Conservation (phyloP, 169 alveolate genomes). For the Cryptosporidium bovis region DNA sequence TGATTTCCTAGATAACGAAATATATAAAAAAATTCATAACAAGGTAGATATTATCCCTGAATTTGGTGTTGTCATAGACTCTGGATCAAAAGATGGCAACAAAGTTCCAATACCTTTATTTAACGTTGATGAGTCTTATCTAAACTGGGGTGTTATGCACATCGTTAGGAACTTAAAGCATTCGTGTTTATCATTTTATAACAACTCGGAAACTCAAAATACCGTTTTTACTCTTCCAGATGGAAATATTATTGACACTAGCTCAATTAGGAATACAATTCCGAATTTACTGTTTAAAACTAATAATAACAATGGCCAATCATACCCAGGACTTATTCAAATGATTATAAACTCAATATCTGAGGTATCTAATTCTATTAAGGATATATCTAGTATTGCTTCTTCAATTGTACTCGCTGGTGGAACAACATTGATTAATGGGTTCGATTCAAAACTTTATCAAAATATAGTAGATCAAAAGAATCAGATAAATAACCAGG, state of each 20-base stretch:
- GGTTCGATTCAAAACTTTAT: conserved; percentile 49
- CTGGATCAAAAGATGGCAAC: conserved; percentile 1
- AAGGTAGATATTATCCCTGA: conserved; percentile 42
- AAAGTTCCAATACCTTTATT: conserved; percentile 11
- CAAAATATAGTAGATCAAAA: conserved; percentile 53
- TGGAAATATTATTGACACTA: conserved; percentile 54
- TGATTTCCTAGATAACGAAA: conserved; percentile 57
- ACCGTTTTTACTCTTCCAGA: conserved; percentile 45
- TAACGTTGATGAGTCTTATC: conserved; percentile 45
- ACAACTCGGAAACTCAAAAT: neutral
- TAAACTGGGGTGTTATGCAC: conserved; percentile 60
- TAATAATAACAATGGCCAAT: conserved; percentile 5
- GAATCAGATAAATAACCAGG: conserved; percentile 7
- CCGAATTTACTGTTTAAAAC: conserved; percentile 55
- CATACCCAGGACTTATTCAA: conserved; percentile 67
- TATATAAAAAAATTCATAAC: conserved; percentile 46
- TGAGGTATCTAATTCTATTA: conserved; percentile 8
- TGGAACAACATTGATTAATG: conserved; percentile 60
- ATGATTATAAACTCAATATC: conserved; percentile 55
- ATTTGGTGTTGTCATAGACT: conserved; percentile 26
- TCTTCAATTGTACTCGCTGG: conserved; percentile 60
- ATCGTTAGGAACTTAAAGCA: conserved; percentile 43
- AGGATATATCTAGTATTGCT: conserved; percentile 32
- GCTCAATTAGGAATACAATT: conserved; percentile 38
- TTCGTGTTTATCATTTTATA: conserved; percentile 23